phyloP scores from a whole-genome alignment of 2,329 filamentous ascomycete species.

The Coleophoma eucalyptorum region DNA sequence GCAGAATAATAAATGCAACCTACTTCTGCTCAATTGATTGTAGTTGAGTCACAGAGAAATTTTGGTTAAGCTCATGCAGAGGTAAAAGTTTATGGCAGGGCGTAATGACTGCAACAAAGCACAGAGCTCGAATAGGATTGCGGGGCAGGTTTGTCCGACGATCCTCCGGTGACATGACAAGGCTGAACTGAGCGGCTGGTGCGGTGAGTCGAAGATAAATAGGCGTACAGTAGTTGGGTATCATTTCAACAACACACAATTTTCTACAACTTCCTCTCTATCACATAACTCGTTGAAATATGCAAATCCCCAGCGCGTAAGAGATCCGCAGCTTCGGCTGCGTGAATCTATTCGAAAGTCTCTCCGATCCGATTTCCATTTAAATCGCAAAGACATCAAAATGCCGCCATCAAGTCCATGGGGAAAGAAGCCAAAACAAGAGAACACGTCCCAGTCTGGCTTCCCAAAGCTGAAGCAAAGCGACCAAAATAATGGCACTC shows the following conservation, averaged over 20 bases:
- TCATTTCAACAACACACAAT: background rate
- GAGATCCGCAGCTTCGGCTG: slow-evolving; percentile 24
- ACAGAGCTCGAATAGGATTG: background rate
- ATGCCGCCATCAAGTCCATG: slow-evolving; percentile 29
- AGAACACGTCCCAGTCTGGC: slow-evolving; percentile 26
- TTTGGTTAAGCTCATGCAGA: background rate
- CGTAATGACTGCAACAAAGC: background rate
- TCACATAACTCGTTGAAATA: slow-evolving; percentile 1
- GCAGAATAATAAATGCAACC: too few relatives aligned
- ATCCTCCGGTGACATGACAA: too few relatives aligned
- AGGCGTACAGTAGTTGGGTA: background rate
- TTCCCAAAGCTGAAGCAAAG: slow-evolving; percentile 19
- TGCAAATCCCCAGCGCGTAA: slow-evolving; percentile 20
- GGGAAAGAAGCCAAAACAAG: slow-evolving; percentile 28
- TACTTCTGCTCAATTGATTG: too few relatives aligned
- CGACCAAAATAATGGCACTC: slow-evolving; percentile 27
- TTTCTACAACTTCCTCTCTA: background rate
- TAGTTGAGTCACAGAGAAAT: background rate
- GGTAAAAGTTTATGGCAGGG: background rate
- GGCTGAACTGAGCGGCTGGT: too few relatives aligned
- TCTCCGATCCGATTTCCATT: slow-evolving; percentile 7
- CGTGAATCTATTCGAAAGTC: slow-evolving; percentile 15
- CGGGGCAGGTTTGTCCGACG: too few relatives aligned
- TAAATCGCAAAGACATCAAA: slow-evolving; percentile 9
- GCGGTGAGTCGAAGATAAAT: background rate